Evolutionary conservation across 2,329 filamentous ascomycete genomes (phyloP).

Genomic region (Neurospora sp.): DNA sequence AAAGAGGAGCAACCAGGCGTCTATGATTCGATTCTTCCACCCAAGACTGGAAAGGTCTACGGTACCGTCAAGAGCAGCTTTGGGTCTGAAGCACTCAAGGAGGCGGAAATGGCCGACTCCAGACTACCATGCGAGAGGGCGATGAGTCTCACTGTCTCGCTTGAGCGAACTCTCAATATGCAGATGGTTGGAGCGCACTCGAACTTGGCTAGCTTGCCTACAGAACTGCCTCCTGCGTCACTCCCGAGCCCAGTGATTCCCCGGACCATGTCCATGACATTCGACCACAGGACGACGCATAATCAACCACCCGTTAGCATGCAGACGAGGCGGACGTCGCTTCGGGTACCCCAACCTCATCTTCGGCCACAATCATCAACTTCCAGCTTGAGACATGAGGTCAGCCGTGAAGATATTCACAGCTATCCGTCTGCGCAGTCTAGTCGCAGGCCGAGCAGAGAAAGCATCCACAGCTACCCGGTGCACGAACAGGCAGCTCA

Average conservation of each 20-base stretch:
- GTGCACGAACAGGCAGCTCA: constrained; percentile 10
- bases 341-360: constrained; percentile 24
- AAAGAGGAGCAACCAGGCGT: not conserved
- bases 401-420: constrained; percentile 23
- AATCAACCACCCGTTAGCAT: constrained; percentile 33
- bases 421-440: constrained; percentile 13
- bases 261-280: constrained; percentile 13
- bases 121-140: constrained; percentile 13
- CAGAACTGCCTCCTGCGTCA: constrained; percentile 11
- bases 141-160: constrained; percentile 23
- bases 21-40: constrained; percentile 10
- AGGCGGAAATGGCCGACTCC: not conserved
- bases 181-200: constrained; percentile 9
- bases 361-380: constrained; percentile 28
- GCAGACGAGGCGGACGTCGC: constrained; percentile 26
- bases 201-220: constrained; percentile 2
- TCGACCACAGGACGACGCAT: constrained; percentile 21
- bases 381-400: constrained; percentile 19
- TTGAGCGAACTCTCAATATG: constrained; percentile 18
- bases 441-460: constrained; percentile 22
- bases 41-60: constrained; percentile 15
- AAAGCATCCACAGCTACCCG: constrained; percentile 18
- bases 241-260: constrained; percentile 21
- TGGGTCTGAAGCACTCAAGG: constrained; percentile 5
- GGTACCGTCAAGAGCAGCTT: constrained; percentile 15